Conservation (phyloP, 805 yeast genomes). For the Teunomyces aglyptinius region DNA sequence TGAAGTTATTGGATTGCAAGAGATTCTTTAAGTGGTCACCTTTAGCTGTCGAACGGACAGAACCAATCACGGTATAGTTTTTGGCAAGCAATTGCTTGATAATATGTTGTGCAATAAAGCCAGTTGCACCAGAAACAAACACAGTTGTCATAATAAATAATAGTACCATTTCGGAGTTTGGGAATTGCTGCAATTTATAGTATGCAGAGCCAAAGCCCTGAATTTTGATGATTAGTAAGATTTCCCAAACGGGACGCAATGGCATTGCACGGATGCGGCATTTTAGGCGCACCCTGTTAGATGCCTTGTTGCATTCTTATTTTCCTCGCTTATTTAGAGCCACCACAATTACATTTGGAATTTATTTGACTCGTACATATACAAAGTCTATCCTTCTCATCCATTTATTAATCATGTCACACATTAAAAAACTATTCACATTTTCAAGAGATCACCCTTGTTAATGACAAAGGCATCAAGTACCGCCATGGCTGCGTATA, state of each 20-base stretch:
- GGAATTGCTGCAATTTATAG: background rate
- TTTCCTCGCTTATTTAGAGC: no score
- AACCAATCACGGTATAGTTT: conserved; percentile 43
- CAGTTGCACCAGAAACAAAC: conserved; percentile 52
- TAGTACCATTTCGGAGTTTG: background rate
- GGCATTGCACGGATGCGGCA: background rate
- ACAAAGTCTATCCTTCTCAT: background rate
- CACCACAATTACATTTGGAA: no score
- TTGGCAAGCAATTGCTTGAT: conserved; percentile 34
- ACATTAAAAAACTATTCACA: background rate
- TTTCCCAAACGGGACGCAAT: background rate
- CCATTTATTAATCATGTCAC: background rate
- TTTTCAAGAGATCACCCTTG: conserved; percentile 56
- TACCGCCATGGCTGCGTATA: conserved; percentile 94
- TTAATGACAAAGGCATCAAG: conserved; percentile 86
- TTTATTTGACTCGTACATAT: no score
- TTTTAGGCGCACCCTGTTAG: background rate
- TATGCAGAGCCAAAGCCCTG: background rate
- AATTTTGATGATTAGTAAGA: background rate
- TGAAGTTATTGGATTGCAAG: conserved; percentile 17
- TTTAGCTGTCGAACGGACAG: conserved; percentile 41
- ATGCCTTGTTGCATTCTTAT: no score
- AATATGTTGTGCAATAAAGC: conserved; percentile 51
- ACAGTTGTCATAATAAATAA: conserved; percentile 12
- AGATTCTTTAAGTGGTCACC: conserved; percentile 25